phyloP scores from a whole-genome alignment of 164 flowering plant species.

The Macadamia tetraphylla region DNA sequence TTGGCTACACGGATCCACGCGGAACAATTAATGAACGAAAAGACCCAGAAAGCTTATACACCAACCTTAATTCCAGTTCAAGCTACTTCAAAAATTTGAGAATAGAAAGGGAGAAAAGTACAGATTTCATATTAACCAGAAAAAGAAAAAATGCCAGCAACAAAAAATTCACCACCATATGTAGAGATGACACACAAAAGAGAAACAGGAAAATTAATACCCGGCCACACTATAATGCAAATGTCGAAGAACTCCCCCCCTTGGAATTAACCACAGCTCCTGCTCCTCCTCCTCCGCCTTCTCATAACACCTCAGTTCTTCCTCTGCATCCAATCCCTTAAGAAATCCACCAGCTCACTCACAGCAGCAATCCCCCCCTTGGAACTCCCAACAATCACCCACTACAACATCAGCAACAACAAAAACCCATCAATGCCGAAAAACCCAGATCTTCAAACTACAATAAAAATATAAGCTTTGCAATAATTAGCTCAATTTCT shows the following conservation, averaged over 20 bases:
- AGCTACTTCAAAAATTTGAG: neutral
- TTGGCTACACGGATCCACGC: neutral
- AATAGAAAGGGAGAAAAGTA: neutral
- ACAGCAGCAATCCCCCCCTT: neutral
- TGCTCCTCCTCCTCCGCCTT: slow-evolving; percentile 8
- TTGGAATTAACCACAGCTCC: slow-evolving; percentile 3
- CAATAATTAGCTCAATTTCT: neutral
- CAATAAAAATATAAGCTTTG: neutral
- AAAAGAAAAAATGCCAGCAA: neutral
- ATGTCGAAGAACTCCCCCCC: slow-evolving; percentile 26
- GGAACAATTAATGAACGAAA: neutral
- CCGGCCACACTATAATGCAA: slow-evolving; percentile 11
- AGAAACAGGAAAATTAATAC: neutral
- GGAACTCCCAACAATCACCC: neutral
- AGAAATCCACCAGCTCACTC: neutral
- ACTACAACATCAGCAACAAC: neutral
- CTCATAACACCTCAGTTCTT: neutral
- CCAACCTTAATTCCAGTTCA: neutral
- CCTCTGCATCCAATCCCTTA: neutral
- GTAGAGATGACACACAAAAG: neutral
- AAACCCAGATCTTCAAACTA: neutral
- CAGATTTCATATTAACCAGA: neutral
- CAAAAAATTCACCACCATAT: neutral
- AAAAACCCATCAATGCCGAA: neutral
- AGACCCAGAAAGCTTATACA: neutral